Percentiles rank a stretch among this genome's conserved stretches.
Evolutionary conservation across 2,329 filamentous ascomycete genomes (phyloP).

Genomic region (Xenoacremonium recifei): DNA sequence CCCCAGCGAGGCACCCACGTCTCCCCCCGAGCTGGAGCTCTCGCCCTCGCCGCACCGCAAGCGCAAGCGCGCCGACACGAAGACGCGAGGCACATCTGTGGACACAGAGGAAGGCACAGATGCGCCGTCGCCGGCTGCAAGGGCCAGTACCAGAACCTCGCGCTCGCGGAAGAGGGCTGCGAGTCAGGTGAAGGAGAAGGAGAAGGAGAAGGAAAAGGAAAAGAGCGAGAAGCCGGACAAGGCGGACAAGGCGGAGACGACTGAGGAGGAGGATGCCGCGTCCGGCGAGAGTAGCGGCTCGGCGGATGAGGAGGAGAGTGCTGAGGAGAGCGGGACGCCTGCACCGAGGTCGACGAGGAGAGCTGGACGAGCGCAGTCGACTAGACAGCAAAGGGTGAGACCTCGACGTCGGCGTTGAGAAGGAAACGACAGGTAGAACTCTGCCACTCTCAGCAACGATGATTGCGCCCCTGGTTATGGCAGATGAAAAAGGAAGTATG

Average conservation of each 20-base stretch:
- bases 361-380: conserved; percentile 33
- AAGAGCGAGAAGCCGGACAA: conserved; percentile 29
- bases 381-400: conserved; percentile 21
- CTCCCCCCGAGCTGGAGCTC: conserved; percentile 45
- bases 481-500: not conserved
- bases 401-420: conserved; percentile 31
- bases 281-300: conserved; percentile 35
- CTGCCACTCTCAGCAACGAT: no score
- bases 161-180: conserved; percentile 44
- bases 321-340: conserved; percentile 8
- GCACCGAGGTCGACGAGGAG: conserved; percentile 30
- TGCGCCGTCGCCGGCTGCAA: conserved; percentile 32
- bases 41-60: conserved; percentile 38
- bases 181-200: conserved; percentile 40
- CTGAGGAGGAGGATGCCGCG: conserved; percentile 36
- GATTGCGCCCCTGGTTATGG: no score
- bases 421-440: conserved; percentile 4
- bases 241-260: conserved; percentile 28
- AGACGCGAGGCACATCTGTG: conserved; percentile 41
- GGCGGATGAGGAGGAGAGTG: conserved; percentile 33
- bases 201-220: conserved; percentile 28
- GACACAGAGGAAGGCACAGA: conserved; percentile 48
- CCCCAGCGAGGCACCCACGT: conserved; percentile 46
- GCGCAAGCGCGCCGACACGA: conserved; percentile 43
- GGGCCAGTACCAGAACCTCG: conserved; percentile 41